A percentile compares a stretch with the other conserved stretches of the same genome.
Evolutionary conservation across 148 eudicot genomes (phyloP).

Genomic region (Camellia granthamiana): DNA sequence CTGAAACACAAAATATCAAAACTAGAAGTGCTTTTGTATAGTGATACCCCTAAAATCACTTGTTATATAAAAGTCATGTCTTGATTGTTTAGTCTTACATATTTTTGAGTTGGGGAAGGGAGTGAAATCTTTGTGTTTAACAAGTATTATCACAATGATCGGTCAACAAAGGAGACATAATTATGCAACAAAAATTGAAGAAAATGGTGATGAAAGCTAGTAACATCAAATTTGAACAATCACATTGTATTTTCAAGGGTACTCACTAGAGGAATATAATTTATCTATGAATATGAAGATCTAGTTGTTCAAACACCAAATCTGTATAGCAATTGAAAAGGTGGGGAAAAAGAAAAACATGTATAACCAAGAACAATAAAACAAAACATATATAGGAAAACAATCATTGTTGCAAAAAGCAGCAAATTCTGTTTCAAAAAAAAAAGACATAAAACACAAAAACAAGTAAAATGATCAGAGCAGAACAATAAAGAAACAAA

Average conservation of each 20-base stretch:
- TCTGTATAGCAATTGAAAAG: not conserved
- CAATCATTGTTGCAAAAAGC: not conserved
- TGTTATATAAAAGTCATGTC: not conserved
- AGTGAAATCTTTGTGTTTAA: not conserved
- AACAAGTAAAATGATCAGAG: not conserved
- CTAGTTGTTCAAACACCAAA: not conserved
- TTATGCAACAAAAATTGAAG: not conserved
- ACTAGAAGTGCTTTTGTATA: not conserved
- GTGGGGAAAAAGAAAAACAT: no score
- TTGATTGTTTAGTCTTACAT: not conserved
- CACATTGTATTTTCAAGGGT: no score
- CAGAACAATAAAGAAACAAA: not conserved
- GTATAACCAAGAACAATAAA: constrained; percentile 10
- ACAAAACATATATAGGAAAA: not conserved
- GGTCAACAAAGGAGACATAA: not conserved
- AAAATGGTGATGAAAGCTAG: not conserved
- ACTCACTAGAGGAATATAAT: no score
- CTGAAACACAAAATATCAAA: not conserved
- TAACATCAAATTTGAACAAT: not conserved
- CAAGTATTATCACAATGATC: not conserved
- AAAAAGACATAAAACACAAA: not conserved
- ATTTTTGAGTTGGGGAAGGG: not conserved
- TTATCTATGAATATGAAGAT: no score
- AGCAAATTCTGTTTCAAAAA: not conserved
- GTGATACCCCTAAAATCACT: not conserved